Conservation (phyloP, 768 basidiomycete species). For the Termitomyces sp. region DNA sequence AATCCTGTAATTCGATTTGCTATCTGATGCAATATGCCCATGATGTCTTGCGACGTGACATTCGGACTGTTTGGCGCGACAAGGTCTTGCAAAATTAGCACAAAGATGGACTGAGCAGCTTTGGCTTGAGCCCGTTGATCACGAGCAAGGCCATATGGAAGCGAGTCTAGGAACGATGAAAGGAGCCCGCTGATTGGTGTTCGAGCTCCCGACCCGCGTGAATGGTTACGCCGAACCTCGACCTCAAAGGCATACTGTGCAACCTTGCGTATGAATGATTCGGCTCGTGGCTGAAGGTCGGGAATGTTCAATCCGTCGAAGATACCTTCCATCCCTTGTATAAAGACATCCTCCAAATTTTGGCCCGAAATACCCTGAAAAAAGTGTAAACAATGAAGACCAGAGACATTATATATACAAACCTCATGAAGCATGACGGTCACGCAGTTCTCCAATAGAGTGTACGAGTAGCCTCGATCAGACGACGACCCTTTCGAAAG, state of each 20-base stretch:
- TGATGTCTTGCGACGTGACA: conserved; percentile 48
- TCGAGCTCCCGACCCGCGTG: conserved; percentile 47
- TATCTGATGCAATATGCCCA: conserved; percentile 73
- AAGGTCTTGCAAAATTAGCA: conserved; percentile 62
- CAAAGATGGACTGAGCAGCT: conserved; percentile 56
- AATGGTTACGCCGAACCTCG: conserved; percentile 62
- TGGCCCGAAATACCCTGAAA: conserved; percentile 63
- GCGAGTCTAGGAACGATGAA: conserved; percentile 71
- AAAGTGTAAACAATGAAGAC: background rate
- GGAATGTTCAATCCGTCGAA: conserved; percentile 70
- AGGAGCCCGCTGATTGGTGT: conserved; percentile 55
- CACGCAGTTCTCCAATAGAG: conserved; percentile 65
- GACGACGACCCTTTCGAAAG: conserved; percentile 45
- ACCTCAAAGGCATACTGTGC: conserved; percentile 66
- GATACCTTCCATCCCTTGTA: conserved; percentile 65
- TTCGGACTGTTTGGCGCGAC: conserved; percentile 47
- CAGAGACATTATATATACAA: conserved; percentile 10
- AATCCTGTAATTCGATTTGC: conserved; percentile 79
- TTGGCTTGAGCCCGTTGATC: conserved; percentile 56
- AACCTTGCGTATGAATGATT: conserved; percentile 63
- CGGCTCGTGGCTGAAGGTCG: conserved; percentile 67
- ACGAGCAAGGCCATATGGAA: conserved; percentile 72
- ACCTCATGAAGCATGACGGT: conserved; percentile 79
- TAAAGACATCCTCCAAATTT: conserved; percentile 72
- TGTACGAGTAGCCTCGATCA: conserved; percentile 58